Conservation (phyloP, 2,329 filamentous ascomycete genomes). For the Lasiodiplodia sp. region DNA sequence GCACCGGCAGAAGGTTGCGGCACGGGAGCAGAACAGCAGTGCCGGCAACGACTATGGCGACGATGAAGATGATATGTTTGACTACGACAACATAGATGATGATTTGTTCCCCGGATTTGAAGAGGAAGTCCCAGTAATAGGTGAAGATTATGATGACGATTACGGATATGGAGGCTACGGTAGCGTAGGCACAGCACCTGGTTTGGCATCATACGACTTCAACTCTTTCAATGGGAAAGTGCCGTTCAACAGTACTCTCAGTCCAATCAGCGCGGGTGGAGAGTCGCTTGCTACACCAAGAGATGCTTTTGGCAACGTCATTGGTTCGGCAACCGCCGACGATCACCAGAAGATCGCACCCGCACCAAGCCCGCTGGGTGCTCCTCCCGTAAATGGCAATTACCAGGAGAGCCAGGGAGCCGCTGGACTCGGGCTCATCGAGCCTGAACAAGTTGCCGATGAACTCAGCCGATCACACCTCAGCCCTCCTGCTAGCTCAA, state of each 20-base stretch:
- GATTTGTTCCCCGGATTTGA: conserved; percentile 60
- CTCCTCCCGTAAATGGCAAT: conserved; percentile 11
- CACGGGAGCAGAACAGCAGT: conserved; percentile 56
- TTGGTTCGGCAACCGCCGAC: conserved; percentile 18
- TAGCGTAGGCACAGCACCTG: conserved; percentile 34
- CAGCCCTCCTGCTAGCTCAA: conserved; percentile 28
- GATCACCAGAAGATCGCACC: conserved; percentile 16
- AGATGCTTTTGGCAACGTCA: conserved; percentile 13
- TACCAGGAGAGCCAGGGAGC: conserved; percentile 25
- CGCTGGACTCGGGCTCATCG: conserved; percentile 36
- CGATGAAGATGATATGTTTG: conserved; percentile 49
- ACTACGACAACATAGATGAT: conserved; percentile 55
- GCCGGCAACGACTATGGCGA: conserved; percentile 44
- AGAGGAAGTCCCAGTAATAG: conserved; percentile 69
- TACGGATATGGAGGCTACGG: conserved; percentile 34
- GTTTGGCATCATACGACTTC: conserved; percentile 44
- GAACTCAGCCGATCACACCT: conserved; percentile 30
- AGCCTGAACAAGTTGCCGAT: conserved; percentile 27
- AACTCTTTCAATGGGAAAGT: conserved; percentile 35
- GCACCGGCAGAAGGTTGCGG: conserved; percentile 70
- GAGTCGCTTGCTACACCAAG: conserved; percentile 17
- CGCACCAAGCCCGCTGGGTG: conserved; percentile 17
- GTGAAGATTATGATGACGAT: conserved; percentile 42
- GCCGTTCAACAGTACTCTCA: conserved; percentile 34
- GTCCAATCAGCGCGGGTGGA: conserved; percentile 36